These are phyloP conservation scores for Plenodomus tracheiphilus DNA, from an alignment of 2,329 filamentous ascomycete species.

Conservation along the genomic window DNA sequence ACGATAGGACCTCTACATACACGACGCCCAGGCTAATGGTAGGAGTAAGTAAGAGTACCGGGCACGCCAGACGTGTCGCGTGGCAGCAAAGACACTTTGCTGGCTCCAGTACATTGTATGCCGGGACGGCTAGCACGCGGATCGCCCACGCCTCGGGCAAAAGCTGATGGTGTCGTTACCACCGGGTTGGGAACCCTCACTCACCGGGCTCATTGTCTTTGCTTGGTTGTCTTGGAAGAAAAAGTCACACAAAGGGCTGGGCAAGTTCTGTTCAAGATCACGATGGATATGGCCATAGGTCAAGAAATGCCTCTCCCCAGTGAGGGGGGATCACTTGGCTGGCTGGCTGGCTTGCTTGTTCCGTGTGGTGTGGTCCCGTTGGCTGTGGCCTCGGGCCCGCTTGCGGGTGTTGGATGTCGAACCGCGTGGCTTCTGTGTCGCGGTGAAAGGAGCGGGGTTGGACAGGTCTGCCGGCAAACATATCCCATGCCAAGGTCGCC, in stretches of 20 bases:
- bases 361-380: slow-evolving; percentile 1
- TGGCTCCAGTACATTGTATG: slow-evolving; percentile 16
- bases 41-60: background rate
- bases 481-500: slow-evolving; percentile 2
- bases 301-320: slow-evolving; percentile 12
- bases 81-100: slow-evolving; percentile 13
- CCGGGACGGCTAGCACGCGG: slow-evolving; percentile 11
- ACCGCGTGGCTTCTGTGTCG: slow-evolving; percentile 14
- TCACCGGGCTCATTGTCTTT: slow-evolving; percentile 14
- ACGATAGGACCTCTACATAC: background rate
- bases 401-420: slow-evolving; percentile 8
- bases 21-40: background rate
- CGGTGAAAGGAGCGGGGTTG: slow-evolving; percentile 20
- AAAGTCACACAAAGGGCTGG: slow-evolving; percentile 21
- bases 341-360: no score
- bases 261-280: background rate
- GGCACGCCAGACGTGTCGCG: slow-evolving; percentile 3
- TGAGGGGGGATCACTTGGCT: slow-evolving; percentile 9
- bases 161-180: slow-evolving; percentile 20
- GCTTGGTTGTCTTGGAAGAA: slow-evolving; percentile 9
- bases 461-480: slow-evolving; percentile 3
- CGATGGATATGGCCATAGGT: slow-evolving; percentile 9
- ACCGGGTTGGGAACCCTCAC: slow-evolving; percentile 10
- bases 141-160: slow-evolving; percentile 1
- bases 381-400: background rate